Percentiles rank a stretch among this genome's conserved stretches.
Conservation (phyloP, 2,329 filamentous ascomycete genomes). For the Penicillium vulpinum region DNA sequence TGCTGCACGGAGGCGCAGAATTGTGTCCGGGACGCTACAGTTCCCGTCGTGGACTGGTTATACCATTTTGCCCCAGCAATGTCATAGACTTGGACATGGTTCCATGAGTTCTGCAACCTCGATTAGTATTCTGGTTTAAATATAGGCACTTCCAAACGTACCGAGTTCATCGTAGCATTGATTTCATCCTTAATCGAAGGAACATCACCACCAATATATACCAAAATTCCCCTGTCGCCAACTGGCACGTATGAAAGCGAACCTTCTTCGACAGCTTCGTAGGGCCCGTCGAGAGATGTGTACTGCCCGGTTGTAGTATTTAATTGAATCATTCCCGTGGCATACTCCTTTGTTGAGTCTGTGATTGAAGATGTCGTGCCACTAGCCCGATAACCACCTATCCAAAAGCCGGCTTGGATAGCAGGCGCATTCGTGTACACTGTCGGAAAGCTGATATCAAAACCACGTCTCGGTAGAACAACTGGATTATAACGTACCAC, state of each 20-base stretch:
- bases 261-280: slow-evolving; percentile 11
- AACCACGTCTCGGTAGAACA: neutral
- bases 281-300: slow-evolving; percentile 7
- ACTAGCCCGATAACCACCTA: slow-evolving; percentile 14
- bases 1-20: slow-evolving; percentile 18
- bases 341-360: slow-evolving; percentile 8
- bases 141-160: neutral
- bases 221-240: slow-evolving; percentile 9
- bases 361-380: slow-evolving; percentile 14
- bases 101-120: slow-evolving; percentile 11
- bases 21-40: slow-evolving; percentile 13
- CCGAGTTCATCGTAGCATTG: slow-evolving; percentile 11
- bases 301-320: slow-evolving; percentile 15
- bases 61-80: slow-evolving; percentile 17
- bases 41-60: slow-evolving; percentile 19
- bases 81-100: slow-evolving; percentile 16
- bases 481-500: slow-evolving; percentile 3
- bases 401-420: slow-evolving; percentile 14
- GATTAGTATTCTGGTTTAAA: neutral
- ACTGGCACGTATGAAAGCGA: slow-evolving; percentile 14
- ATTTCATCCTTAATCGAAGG: slow-evolving; percentile 13
- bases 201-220: slow-evolving; percentile 20
- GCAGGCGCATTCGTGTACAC: slow-evolving; percentile 10
- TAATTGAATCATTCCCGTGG: slow-evolving; percentile 12
- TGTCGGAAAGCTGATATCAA: neutral